Percentiles rank a stretch among this genome's conserved stretches.
phyloP scores from a whole-genome alignment of 805 yeast species.

The Candida insectalens region DNA sequence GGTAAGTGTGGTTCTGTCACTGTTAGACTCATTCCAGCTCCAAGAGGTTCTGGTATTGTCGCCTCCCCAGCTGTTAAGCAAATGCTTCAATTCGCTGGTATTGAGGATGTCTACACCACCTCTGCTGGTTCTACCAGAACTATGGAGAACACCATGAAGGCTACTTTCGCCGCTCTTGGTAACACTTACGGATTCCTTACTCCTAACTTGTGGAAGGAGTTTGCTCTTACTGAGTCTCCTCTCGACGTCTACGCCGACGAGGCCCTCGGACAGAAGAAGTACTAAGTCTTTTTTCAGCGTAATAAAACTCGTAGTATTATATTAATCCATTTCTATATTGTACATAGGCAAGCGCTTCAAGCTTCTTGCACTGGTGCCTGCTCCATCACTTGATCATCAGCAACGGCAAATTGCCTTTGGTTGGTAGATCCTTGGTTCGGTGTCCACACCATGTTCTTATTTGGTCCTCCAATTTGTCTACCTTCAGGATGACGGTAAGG shows the following conservation, averaged over 20 bases:
- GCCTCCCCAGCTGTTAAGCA: slow-evolving; percentile 99
- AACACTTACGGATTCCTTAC: slow-evolving; percentile 99
- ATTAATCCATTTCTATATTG: not conserved
- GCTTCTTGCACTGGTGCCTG: slow-evolving; percentile 45
- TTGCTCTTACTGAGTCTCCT: slow-evolving; percentile 82
- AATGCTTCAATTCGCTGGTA: slow-evolving; percentile 98
- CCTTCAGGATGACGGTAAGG: slow-evolving; percentile 75
- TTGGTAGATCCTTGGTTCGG: slow-evolving; percentile 27
- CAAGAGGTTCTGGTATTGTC: slow-evolving; percentile 99
- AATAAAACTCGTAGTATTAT: slow-evolving; percentile 2
- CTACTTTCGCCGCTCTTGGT: slow-evolving; percentile 98
- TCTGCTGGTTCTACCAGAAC: slow-evolving; percentile 99
- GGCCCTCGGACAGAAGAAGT: slow-evolving; percentile 63
- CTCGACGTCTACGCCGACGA: slow-evolving; percentile 89
- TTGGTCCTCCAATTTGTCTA: slow-evolving; percentile 30
- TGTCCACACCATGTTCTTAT: slow-evolving; percentile 22
- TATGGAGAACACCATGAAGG: slow-evolving; percentile 99
- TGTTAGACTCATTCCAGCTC: slow-evolving; percentile 99
- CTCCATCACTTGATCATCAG: slow-evolving; percentile 65
- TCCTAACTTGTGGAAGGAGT: slow-evolving; percentile 95
- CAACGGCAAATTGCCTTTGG: slow-evolving; percentile 67
- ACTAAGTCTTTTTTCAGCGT: not conserved
- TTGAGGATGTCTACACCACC: slow-evolving; percentile 98
- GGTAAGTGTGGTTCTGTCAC: slow-evolving; percentile 99
- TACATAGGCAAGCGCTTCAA: slow-evolving; percentile 1